Conservation (phyloP, 495 filamentous ascomycete genomes). For the Trypethelium eluteriae region DNA sequence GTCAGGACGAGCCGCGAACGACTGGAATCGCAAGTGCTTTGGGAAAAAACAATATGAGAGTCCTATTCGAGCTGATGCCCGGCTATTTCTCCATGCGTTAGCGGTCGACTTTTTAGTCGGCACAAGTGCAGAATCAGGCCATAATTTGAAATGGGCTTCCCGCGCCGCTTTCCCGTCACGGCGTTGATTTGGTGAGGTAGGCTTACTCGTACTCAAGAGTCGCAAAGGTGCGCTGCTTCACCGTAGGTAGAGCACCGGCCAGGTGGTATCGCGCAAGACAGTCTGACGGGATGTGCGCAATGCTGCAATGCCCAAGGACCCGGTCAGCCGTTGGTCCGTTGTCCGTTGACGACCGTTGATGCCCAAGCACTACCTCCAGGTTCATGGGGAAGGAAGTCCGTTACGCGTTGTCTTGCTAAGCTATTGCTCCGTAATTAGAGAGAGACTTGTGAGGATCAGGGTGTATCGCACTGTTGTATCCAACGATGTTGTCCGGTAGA, state of each 20-base stretch:
- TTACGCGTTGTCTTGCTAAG: no score
- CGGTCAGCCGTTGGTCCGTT: background rate
- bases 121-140: background rate
- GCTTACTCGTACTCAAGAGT: background rate
- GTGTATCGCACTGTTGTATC: no score
- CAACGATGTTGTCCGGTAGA: no score
- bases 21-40: background rate
- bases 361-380: background rate
- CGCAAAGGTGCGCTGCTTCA: background rate
- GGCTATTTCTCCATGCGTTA: background rate
- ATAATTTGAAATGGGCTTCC: background rate
- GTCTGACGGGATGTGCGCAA: background rate
- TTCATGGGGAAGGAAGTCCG: background rate
- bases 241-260: conserved; percentile 5
- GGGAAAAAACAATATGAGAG: background rate
- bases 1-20: background rate
- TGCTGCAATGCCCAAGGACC: background rate
- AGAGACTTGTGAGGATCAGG: no score
- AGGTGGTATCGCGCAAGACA: background rate
- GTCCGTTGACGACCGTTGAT: background rate
- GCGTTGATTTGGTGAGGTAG: background rate
- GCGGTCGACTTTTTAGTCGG: background rate
- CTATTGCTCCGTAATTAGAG: no score
- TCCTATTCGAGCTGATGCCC: background rate
- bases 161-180: background rate